These are phyloP conservation scores for Guyanaporus albipodus DNA, from an alignment of 768 basidiomycete species.

Conservation along the genomic window DNA sequence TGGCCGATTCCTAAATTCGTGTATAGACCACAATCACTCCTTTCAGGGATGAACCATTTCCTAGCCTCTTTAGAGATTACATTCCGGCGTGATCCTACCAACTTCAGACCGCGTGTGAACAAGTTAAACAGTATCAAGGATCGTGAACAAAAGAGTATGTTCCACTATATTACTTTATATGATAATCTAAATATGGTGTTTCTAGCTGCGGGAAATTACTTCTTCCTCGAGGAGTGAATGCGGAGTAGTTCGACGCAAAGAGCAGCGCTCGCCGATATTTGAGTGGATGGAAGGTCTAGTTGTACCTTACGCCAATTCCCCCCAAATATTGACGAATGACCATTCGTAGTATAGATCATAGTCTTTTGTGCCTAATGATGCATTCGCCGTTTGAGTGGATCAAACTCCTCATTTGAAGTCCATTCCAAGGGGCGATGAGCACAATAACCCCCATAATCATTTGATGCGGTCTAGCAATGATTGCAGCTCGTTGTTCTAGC, in stretches of 20 bases:
- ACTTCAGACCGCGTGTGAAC: slow-evolving; percentile 86
- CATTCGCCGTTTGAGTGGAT: slow-evolving; percentile 11
- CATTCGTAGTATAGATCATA: slow-evolving; percentile 6
- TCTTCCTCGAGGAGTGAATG: slow-evolving; percentile 82
- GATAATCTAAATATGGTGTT: slow-evolving; percentile 7
- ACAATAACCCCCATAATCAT: background rate
- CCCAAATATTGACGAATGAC: slow-evolving; percentile 9
- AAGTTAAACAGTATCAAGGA: slow-evolving; percentile 84
- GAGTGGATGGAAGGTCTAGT: slow-evolving; percentile 14
- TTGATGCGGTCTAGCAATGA: background rate
- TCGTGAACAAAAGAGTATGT: slow-evolving; percentile 77
- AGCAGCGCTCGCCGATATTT: background rate
- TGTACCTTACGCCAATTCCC: slow-evolving; percentile 1
- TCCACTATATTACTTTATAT: background rate
- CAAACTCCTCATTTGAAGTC: background rate
- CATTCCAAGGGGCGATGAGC: background rate
- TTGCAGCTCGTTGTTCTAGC: background rate
- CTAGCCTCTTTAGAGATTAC: slow-evolving; percentile 94
- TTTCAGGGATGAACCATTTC: slow-evolving; percentile 98
- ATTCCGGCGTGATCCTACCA: slow-evolving; percentile 96
- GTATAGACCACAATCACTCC: slow-evolving; percentile 81
- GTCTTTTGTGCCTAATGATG: slow-evolving; percentile 6
- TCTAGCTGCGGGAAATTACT: slow-evolving; percentile 78
- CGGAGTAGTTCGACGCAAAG: background rate
- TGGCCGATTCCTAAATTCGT: background rate